phyloP scores from a whole-genome alignment of 345 rosid genomes.

The Murraya paniculata region DNA sequence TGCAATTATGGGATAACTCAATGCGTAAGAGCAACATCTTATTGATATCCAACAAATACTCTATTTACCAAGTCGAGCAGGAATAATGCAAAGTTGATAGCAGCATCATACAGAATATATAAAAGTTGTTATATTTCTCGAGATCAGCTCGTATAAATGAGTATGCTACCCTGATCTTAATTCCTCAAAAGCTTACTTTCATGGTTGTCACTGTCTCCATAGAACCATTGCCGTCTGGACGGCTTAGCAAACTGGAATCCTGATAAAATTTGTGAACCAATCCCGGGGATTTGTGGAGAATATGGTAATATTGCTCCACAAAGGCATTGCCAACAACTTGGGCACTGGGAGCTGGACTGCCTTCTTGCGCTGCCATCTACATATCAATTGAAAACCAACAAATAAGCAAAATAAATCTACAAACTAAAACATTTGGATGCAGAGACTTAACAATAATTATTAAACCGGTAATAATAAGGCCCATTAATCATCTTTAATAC shows the following conservation, averaged over 20 bases:
- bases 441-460: background rate
- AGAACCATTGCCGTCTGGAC: conserved; percentile 48
- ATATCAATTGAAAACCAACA: background rate
- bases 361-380: conserved; percentile 64
- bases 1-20: background rate
- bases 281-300: conserved; percentile 60
- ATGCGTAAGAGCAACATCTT: background rate
- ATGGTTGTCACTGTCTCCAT: conserved; percentile 60
- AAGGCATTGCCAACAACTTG: conserved; percentile 67
- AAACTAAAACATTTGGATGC: background rate
- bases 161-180: background rate
- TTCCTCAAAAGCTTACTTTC: conserved; percentile 40
- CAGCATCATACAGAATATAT: background rate
- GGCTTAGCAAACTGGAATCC: conserved; percentile 59
- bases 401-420: background rate
- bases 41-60: background rate
- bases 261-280: conserved; percentile 64
- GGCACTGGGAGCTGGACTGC: conserved; percentile 38
- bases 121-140: background rate
- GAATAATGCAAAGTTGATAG: background rate
- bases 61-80: background rate
- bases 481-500: no score
- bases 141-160: background rate
- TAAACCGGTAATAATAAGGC: background rate
- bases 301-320: conserved; percentile 66